A percentile compares a stretch with the other conserved stretches of the same genome.
Evolutionary conservation across 1,284 basidiomycete genomes (phyloP).

Genomic region (Hypsizygus ulmarius): DNA sequence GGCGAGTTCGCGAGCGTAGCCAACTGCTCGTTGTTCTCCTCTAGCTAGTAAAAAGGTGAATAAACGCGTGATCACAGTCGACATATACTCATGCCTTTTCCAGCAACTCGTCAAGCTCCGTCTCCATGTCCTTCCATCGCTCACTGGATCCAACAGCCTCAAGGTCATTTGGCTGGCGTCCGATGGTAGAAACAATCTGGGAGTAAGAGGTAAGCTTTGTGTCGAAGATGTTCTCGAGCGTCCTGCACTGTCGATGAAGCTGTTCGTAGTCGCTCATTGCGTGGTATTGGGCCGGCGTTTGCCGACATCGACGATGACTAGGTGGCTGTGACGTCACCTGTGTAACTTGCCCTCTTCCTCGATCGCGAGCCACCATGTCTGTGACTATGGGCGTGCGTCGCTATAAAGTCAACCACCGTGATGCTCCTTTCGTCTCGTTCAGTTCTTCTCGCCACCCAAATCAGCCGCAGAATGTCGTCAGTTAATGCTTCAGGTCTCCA

Average conservation of each 20-base stretch:
- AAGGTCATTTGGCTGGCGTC: conserved; percentile 60
- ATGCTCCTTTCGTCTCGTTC: not conserved
- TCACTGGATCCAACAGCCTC: conserved; percentile 69
- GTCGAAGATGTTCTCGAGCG: conserved; percentile 88
- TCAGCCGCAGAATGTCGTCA: conserved; percentile 29
- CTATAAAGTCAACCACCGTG: not conserved
- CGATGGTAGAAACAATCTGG: conserved; percentile 76
- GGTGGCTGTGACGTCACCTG: conserved; percentile 9
- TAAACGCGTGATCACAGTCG: not conserved
- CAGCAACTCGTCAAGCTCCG: conserved; percentile 84
- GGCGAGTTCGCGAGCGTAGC: conserved; percentile 67
- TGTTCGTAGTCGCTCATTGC: conserved; percentile 74
- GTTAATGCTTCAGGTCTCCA: conserved; percentile 43
- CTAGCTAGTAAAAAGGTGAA: conserved; percentile 53
- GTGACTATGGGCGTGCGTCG: not conserved
- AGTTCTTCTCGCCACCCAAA: not conserved
- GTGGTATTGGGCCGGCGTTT: conserved; percentile 7
- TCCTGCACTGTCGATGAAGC: conserved; percentile 83
- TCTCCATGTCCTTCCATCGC: conserved; percentile 79
- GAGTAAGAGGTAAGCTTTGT: conserved; percentile 88
- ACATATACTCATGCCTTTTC: conserved; percentile 61
- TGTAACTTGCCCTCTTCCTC: not conserved
- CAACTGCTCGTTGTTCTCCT: conserved; percentile 80
- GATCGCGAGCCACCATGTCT: not conserved
- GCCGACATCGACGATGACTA: conserved; percentile 3